phyloP scores from a whole-genome alignment of 352 stramenopile genomes.

The Globisporangium orthogonon region DNA sequence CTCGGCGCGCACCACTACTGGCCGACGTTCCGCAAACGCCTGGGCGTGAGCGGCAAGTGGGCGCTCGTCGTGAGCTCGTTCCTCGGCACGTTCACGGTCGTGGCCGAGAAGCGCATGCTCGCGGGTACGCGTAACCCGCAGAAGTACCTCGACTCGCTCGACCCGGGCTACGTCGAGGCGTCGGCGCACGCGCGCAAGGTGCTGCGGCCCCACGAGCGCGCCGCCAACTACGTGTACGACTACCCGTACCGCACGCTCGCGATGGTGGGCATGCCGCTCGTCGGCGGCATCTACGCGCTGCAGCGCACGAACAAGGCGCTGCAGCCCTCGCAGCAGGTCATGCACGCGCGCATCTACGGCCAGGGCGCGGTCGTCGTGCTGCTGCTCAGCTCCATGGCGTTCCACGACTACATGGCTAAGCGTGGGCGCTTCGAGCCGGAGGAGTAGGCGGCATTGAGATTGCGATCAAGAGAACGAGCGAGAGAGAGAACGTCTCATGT shows the following conservation, averaged over 20 bases:
- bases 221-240: constrained; percentile 77
- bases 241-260: constrained; percentile 64
- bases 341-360: constrained; percentile 84
- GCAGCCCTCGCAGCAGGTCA: constrained; percentile 76
- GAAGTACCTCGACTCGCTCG: constrained; percentile 54
- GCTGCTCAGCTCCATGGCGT: constrained; percentile 73
- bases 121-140: constrained; percentile 64
- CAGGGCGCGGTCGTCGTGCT: constrained; percentile 61
- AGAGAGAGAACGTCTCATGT: not conserved
- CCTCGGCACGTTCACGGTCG: constrained; percentile 60
- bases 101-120: constrained; percentile 55
- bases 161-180: constrained; percentile 35
- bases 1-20: constrained; percentile 50
- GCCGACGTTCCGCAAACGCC: constrained; percentile 58
- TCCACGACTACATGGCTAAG: constrained; percentile 81
- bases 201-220: constrained; percentile 52
- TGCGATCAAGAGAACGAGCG: not conserved
- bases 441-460: constrained; percentile 7
- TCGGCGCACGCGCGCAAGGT: constrained; percentile 22
- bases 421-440: constrained; percentile 56
- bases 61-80: constrained; percentile 57
- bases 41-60: constrained; percentile 70
- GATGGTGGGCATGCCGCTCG: constrained; percentile 45
- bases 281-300: constrained; percentile 65
- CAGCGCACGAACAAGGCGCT: constrained; percentile 70